Conservation (phyloP, 106 monocot genomes). For the Apostasia ramifera region DNA sequence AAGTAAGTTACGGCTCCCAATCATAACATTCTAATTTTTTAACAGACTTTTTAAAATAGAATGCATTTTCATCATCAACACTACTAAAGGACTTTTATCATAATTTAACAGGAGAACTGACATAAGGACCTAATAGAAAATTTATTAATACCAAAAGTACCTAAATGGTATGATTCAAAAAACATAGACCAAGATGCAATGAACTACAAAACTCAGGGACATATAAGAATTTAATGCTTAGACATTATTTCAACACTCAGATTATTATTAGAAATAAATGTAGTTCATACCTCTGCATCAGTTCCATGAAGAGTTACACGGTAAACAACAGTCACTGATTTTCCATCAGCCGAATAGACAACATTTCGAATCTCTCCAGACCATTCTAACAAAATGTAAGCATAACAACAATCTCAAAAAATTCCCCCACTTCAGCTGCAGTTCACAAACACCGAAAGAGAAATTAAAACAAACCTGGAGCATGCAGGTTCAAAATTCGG, state of each 20-base stretch:
- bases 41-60: too few species aligned
- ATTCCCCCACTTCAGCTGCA: background rate
- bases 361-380: constrained; percentile 88
- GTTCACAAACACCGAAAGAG: background rate
- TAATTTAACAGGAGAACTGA: too few species aligned
- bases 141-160: too few species aligned
- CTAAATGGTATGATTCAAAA: too few species aligned
- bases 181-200: too few species aligned
- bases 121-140: too few species aligned
- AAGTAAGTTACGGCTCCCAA: too few species aligned
- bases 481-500: constrained; percentile 86
- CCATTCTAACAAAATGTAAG: constrained; percentile 51
- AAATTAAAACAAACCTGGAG: constrained; percentile 44
- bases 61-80: too few species aligned
- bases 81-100: too few species aligned
- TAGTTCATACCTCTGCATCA: constrained; percentile 83
- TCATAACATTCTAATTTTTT: too few species aligned
- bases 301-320: constrained; percentile 91
- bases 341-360: constrained; percentile 84
- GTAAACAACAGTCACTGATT: constrained; percentile 92
- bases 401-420: background rate
- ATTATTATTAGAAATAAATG: background rate
- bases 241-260: background rate
- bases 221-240: too few species aligned
- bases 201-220: too few species aligned